These are phyloP conservation scores for Friedmanniomyces simplex DNA, from an alignment of 495 filamentous ascomycete genomes.

Conservation along the genomic window DNA sequence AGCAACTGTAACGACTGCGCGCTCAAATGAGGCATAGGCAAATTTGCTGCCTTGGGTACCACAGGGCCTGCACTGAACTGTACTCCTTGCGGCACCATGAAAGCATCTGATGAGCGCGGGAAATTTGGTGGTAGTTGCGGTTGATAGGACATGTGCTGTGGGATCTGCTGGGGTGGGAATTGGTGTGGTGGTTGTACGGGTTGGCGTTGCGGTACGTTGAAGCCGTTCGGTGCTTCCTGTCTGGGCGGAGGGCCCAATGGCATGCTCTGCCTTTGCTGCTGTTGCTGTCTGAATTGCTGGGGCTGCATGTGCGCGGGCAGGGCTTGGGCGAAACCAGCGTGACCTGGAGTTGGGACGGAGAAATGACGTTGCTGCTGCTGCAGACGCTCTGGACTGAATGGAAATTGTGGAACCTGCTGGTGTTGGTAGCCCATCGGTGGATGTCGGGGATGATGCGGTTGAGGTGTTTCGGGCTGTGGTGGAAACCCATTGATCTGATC, in stretches of 20 bases:
- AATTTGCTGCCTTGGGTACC: slow-evolving; percentile 46
- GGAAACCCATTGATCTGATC: slow-evolving; percentile 18
- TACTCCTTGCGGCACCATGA: slow-evolving; percentile 7
- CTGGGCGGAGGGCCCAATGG: neutral
- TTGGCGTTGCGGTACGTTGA: slow-evolving; percentile 1
- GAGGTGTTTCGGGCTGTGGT: slow-evolving; percentile 12
- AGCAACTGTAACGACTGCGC: slow-evolving; percentile 27
- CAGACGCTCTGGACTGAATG: slow-evolving; percentile 5
- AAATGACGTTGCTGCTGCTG: slow-evolving; percentile 12
- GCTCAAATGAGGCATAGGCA: slow-evolving; percentile 51
- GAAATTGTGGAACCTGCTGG: slow-evolving; percentile 16
- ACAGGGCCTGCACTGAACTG: slow-evolving; percentile 32
- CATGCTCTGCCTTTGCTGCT: slow-evolving; percentile 8
- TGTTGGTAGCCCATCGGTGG: slow-evolving; percentile 3
- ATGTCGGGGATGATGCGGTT: slow-evolving; percentile 13
- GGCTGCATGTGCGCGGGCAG: neutral
- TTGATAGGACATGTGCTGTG: neutral
- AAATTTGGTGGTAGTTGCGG: neutral
- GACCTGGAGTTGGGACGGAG: slow-evolving; percentile 23
- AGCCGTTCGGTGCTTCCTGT: neutral
- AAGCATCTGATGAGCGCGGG: neutral
- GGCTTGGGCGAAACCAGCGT: neutral
- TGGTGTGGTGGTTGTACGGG: neutral
- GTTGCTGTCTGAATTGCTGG: neutral
- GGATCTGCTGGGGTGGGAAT: neutral